Conservation (phyloP, 164 flowering plant genomes). For the Macadamia integrifolia region DNA sequence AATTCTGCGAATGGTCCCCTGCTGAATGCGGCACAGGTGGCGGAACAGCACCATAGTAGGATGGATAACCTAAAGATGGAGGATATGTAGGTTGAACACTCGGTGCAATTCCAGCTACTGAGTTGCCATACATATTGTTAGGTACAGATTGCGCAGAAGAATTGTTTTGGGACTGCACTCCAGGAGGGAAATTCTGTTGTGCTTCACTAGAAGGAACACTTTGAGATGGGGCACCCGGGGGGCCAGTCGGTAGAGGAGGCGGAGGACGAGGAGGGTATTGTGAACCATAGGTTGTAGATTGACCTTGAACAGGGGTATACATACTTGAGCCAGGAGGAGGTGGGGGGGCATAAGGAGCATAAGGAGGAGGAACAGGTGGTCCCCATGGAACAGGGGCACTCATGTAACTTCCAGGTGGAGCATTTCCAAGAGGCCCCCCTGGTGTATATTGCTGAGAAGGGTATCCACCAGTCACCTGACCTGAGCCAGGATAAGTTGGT, state of each 20-base stretch:
- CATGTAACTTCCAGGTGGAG: slow-evolving; percentile 25
- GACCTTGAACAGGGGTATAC: slow-evolving; percentile 60
- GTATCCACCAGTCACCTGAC: slow-evolving; percentile 34
- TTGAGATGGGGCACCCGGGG: slow-evolving; percentile 50
- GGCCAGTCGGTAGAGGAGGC: slow-evolving; percentile 26
- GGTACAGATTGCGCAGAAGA: slow-evolving; percentile 28
- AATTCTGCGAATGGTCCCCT: slow-evolving; percentile 38
- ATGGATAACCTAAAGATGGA: slow-evolving; percentile 29
- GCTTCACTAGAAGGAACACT: slow-evolving; percentile 45
- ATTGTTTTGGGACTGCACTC: slow-evolving; percentile 50
- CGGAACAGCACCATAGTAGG: slow-evolving; percentile 52
- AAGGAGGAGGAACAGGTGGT: slow-evolving; percentile 46
- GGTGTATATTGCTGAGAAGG: slow-evolving; percentile 46
- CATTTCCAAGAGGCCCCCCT: slow-evolving; percentile 33
- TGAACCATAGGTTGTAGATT: slow-evolving; percentile 53
- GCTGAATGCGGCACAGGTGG: slow-evolving; percentile 43
- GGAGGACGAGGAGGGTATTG: slow-evolving; percentile 57
- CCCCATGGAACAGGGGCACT: slow-evolving; percentile 47
- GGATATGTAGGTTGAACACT: slow-evolving; percentile 29
- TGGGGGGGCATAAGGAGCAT: slow-evolving; percentile 46
- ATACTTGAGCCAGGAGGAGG: slow-evolving; percentile 71
- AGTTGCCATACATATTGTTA: slow-evolving; percentile 35
- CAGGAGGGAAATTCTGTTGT: slow-evolving; percentile 54
- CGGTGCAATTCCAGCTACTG: slow-evolving; percentile 26
- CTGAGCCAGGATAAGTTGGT: slow-evolving; percentile 29